Base-by-base conservation (phyloP, 495 filamentous ascomycete species). In the Neurospora sp. region DNA sequence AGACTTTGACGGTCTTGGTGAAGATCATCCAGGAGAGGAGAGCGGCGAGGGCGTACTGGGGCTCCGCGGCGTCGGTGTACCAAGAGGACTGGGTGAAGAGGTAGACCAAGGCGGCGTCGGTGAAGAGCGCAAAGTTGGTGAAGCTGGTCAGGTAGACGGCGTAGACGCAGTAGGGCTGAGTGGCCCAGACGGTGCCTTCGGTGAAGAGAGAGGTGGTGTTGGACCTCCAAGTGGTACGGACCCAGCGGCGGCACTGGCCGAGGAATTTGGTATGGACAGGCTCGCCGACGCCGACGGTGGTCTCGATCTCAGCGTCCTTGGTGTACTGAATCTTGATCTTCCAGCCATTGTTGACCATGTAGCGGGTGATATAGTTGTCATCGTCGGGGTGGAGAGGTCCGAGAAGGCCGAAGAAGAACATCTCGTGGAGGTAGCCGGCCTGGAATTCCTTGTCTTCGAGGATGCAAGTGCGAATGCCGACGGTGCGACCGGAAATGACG, bases 301-400 rank as follows among this genome's bases (percentile, higher is more conserved):
- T 92, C 74, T 87, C 83, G 42, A 92, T 84, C 59, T 86, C 82
- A 31, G 88, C 84, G 70, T 89, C 86, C 4, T 81, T 76, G 70
- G 86, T 84, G 78, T 89, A 86, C 79, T 92, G 90, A 75, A 92
- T 86, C 74, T 86, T 86, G 66, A 90, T 89, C 71, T 86, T 85
- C 86, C 85, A 91, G 20, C 85, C 82, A 69, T 83, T 76, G 40
- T 77, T 79, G 39, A 91, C 88, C 72, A 87, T 79, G 84, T 86
- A 92, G 10, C 90, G 86, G 1, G 91, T 92, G 74, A 88, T 86
- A 77, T 88, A 92, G 77, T 92, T 92, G 82, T 92, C 91, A 77
- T 91, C 89, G 79, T 92, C 90, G 0, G 89, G 85, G 72, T 89
- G 88, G 27, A 92, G 81, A 9, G 79, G 80, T 1, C 78, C 81